A percentile compares a stretch with the other conserved stretches of the same genome.
These are phyloP conservation scores for Alternaria rosae DNA, from an alignment of 2,329 filamentous ascomycete genomes.

Conservation along the genomic window DNA sequence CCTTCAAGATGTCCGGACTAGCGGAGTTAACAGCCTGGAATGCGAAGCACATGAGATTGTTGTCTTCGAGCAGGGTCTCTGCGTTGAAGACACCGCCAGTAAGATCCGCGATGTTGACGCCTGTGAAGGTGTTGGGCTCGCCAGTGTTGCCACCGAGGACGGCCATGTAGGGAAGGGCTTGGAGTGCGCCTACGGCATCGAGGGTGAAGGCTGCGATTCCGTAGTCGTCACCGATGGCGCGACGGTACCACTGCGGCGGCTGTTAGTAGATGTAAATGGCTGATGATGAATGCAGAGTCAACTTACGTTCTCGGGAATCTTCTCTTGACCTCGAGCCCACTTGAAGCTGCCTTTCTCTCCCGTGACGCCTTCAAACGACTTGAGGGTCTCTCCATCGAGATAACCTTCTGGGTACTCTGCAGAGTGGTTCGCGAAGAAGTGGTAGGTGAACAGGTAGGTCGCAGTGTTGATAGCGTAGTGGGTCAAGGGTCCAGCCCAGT, in stretches of 20 bases:
- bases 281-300: neutral
- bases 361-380: slow-evolving; percentile 28
- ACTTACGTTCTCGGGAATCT: slow-evolving; percentile 33
- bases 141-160: slow-evolving; percentile 32
- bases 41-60: slow-evolving; percentile 27
- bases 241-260: slow-evolving; percentile 11
- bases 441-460: slow-evolving; percentile 14
- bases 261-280: slow-evolving; percentile 10
- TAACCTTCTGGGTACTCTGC: slow-evolving; percentile 29
- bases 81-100: slow-evolving; percentile 28
- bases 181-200: slow-evolving; percentile 18
- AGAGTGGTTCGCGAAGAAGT: slow-evolving; percentile 31
- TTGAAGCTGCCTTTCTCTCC: slow-evolving; percentile 27
- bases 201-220: neutral
- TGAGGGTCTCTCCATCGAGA: slow-evolving; percentile 25
- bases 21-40: slow-evolving; percentile 24
- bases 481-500: slow-evolving; percentile 24
- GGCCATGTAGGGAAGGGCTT: slow-evolving; percentile 16
- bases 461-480: slow-evolving; percentile 24
- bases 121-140: slow-evolving; percentile 25
- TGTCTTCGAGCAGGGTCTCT: slow-evolving; percentile 21
- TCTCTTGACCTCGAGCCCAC: slow-evolving; percentile 25
- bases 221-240: slow-evolving; percentile 23
- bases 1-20: slow-evolving; percentile 21
- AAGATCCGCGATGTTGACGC: slow-evolving; percentile 24